Evolutionary conservation across 2,329 filamentous ascomycete species (phyloP).

Genomic region (Lizonia empirigonia): DNA sequence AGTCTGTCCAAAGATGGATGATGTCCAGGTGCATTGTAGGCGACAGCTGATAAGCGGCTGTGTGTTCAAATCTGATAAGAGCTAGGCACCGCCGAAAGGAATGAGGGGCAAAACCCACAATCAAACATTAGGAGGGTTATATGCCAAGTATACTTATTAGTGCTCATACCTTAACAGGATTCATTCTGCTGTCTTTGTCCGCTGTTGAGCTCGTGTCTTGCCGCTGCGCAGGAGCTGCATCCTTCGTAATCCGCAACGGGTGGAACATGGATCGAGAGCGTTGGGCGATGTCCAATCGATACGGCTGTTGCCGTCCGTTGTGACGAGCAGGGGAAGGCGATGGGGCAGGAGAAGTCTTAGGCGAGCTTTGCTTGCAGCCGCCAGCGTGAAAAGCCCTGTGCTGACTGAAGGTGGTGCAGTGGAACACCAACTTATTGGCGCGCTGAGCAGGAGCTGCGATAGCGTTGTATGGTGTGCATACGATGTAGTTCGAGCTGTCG

Average conservation of each 20-base stretch:
- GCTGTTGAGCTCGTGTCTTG: constrained; percentile 29
- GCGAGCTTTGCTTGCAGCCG: constrained; percentile 25
- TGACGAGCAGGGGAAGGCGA: constrained; percentile 25
- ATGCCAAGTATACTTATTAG: constrained; percentile 20
- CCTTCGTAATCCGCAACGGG: constrained; percentile 12
- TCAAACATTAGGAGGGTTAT: constrained; percentile 15
- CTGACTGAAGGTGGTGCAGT: constrained; percentile 27
- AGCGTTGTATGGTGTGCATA: constrained; percentile 28
- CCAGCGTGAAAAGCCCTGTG: constrained; percentile 17
- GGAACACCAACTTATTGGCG: constrained; percentile 26
- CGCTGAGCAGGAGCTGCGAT: constrained; percentile 18
- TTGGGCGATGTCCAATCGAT: constrained; percentile 8
- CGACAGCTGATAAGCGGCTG: constrained; percentile 9
- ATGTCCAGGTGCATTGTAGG: constrained; percentile 14
- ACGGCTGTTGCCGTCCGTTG: constrained; percentile 3
- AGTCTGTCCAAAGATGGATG: constrained; percentile 16
- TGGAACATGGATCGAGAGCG: constrained; percentile 9
- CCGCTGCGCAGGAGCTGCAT: constrained; percentile 24
- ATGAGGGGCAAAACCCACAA: constrained; percentile 14
- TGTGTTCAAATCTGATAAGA: constrained; percentile 20
- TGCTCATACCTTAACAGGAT: constrained; percentile 19
- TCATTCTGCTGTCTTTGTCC: constrained; percentile 19
- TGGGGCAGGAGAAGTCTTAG: constrained; percentile 20
- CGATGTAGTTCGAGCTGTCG: constrained; percentile 16
- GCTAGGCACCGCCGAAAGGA: constrained; percentile 13